Evolutionary conservation across 2,329 filamentous ascomycete species (phyloP).

Genomic region (Nemania sp.): DNA sequence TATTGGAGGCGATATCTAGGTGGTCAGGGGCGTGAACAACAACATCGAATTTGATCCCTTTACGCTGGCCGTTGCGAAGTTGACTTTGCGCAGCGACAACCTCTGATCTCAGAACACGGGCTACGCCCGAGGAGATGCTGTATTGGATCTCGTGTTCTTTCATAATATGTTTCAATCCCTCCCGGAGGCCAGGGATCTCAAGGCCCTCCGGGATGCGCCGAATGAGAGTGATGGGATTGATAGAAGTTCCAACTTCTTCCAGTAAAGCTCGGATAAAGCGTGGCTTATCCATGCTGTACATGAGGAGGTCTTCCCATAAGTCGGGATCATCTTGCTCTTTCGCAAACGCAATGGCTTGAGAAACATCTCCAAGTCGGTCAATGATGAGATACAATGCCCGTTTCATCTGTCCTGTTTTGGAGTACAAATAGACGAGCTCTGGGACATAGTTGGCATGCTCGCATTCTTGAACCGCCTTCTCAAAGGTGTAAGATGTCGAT

Average conservation of each 20-base stretch:
- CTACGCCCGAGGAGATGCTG: conserved; percentile 90
- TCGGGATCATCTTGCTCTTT: conserved; percentile 93
- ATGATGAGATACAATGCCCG: conserved; percentile 93
- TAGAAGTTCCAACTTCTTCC: conserved; percentile 92
- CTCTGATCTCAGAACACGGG: conserved; percentile 86
- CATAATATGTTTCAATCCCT: conserved; percentile 90
- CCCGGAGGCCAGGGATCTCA: conserved; percentile 89
- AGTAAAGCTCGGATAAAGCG: conserved; percentile 91
- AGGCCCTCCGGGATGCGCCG: conserved; percentile 91
- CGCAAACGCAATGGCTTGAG: conserved; percentile 92
- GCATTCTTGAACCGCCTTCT: conserved; percentile 81
- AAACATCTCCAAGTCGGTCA: conserved; percentile 89
- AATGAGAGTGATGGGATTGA: conserved; percentile 91
- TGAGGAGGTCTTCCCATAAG: conserved; percentile 92
- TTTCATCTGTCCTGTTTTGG: conserved; percentile 94
- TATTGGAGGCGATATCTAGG: conserved; percentile 58
- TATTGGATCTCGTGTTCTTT: conserved; percentile 96
- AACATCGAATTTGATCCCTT: conserved; percentile 90
- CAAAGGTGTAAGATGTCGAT: conserved; percentile 89
- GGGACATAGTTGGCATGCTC: conserved; percentile 84
- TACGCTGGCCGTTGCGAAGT: conserved; percentile 81
- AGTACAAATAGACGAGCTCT: conserved; percentile 95
- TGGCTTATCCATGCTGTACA: conserved; percentile 98
- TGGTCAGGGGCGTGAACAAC: conserved; percentile 59
- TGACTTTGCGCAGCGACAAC: conserved; percentile 86